Evolutionary conservation across 306 rosid genomes (phyloP).

Genomic region (Sesbania bispinosa): DNA sequence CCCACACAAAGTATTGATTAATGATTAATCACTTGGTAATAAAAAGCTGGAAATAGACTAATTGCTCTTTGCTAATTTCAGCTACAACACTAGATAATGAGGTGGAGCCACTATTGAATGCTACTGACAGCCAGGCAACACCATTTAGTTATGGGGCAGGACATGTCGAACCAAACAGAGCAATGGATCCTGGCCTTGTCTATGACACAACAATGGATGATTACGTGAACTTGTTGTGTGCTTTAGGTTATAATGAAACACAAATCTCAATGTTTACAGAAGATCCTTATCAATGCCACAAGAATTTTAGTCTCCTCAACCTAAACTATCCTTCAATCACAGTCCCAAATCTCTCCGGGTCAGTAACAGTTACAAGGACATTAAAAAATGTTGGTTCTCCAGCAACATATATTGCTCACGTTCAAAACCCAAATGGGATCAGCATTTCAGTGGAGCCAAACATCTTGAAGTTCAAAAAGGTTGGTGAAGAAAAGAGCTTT

Average conservation of each 20-base stretch:
- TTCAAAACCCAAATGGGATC: slow-evolving; percentile 52
- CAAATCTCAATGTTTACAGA: slow-evolving; percentile 46
- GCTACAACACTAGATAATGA: slow-evolving; percentile 58
- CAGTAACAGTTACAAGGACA: slow-evolving; percentile 52
- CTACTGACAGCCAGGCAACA: slow-evolving; percentile 48
- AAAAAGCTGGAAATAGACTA: not conserved
- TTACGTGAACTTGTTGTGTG: slow-evolving; percentile 66
- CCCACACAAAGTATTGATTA: too few species aligned
- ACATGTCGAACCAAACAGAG: slow-evolving; percentile 67
- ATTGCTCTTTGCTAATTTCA: slow-evolving; percentile 33
- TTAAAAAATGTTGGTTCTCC: slow-evolving; percentile 77
- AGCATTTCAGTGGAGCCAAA: slow-evolving; percentile 54
- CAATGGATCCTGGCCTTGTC: slow-evolving; percentile 87
- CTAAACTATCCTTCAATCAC: slow-evolving; percentile 87
- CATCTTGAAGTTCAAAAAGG: slow-evolving; percentile 48
- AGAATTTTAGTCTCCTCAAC: slow-evolving; percentile 40
- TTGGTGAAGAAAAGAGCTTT: slow-evolving; percentile 71
- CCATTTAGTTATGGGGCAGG: slow-evolving; percentile 91
- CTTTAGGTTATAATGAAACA: slow-evolving; percentile 56
- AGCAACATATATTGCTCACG: slow-evolving; percentile 45
- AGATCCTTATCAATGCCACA: slow-evolving; percentile 40
- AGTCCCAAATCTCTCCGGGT: slow-evolving; percentile 57
- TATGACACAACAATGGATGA: slow-evolving; percentile 58
- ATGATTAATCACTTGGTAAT: too few species aligned
- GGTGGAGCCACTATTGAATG: slow-evolving; percentile 55